Conservation (phyloP, 805 yeast genomes). For the Candida dendrica region DNA sequence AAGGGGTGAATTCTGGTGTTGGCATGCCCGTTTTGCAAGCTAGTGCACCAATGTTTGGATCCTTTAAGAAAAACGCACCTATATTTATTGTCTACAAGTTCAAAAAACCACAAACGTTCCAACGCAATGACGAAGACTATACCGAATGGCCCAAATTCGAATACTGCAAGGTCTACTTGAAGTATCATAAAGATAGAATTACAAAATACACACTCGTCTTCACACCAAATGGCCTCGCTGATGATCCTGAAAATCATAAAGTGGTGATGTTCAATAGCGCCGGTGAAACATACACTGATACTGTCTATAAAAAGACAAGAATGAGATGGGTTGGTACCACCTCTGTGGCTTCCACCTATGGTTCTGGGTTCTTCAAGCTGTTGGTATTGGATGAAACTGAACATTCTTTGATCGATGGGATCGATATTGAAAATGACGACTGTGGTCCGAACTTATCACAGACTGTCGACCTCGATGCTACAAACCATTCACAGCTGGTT, state of each 20-base stretch:
- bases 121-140: not conserved
- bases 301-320: conserved; percentile 21
- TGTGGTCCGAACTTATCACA: conserved; percentile 1
- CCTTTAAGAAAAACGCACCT: conserved; percentile 23
- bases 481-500: conserved; percentile 1
- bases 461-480: not conserved
- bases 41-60: conserved; percentile 21
- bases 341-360: conserved; percentile 26
- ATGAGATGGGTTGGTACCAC: conserved; percentile 35
- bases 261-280: conserved; percentile 24
- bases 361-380: conserved; percentile 27
- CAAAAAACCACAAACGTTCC: conserved; percentile 6
- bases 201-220: conserved; percentile 25
- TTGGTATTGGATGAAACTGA: conserved; percentile 25
- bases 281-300: conserved; percentile 26
- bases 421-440: conserved; percentile 1
- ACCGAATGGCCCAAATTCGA: conserved; percentile 18
- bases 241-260: conserved; percentile 14
- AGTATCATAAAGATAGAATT: conserved; percentile 15
- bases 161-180: conserved; percentile 25
- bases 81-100: conserved; percentile 24
- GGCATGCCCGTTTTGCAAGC: conserved; percentile 31
- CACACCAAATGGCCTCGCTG: conserved; percentile 13
- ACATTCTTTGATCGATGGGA: conserved; percentile 22
- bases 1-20: conserved; percentile 14